Evolutionary conservation across 2,329 filamentous ascomycete species (phyloP).

Genomic region (Didymella keratinophila): DNA sequence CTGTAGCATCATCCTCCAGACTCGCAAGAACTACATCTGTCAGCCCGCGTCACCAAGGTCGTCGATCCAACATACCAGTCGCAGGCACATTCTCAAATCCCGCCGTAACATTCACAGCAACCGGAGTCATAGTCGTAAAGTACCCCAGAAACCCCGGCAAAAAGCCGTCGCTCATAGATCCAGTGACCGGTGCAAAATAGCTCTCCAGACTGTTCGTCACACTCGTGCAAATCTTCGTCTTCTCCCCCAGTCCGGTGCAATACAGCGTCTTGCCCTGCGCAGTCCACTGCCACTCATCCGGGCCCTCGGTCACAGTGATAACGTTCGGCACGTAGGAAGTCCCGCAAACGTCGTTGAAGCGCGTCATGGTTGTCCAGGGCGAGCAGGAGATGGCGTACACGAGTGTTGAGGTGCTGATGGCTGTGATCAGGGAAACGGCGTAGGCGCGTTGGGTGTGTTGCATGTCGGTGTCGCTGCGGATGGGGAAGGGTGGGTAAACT

Average conservation of each 20-base stretch:
- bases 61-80: slow-evolving; percentile 3
- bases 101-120: slow-evolving; percentile 17
- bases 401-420: slow-evolving; percentile 16
- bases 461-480: slow-evolving; percentile 16
- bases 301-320: slow-evolving; percentile 22
- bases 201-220: slow-evolving; percentile 5
- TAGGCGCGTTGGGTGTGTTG: slow-evolving; percentile 22
- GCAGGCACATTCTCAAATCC: slow-evolving; percentile 16
- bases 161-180: too few species aligned
- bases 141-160: slow-evolving; percentile 15
- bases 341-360: slow-evolving; percentile 20
- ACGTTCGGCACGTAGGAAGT: slow-evolving; percentile 8
- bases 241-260: slow-evolving; percentile 10
- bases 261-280: slow-evolving; percentile 9
- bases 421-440: slow-evolving; percentile 21
- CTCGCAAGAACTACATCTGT: slow-evolving; percentile 12
- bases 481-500: slow-evolving; percentile 23
- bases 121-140: slow-evolving; percentile 19
- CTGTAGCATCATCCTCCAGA: slow-evolving; percentile 14
- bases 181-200: slow-evolving; percentile 2
- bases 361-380: slow-evolving; percentile 11
- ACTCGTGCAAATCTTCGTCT: slow-evolving; percentile 20
- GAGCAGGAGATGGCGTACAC: slow-evolving; percentile 22
- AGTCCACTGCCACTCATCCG: slow-evolving; percentile 18
- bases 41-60: background rate